These are phyloP conservation scores for Monosporascus sp. DNA, from an alignment of 2,329 filamentous ascomycete genomes.

Conservation along the genomic window DNA sequence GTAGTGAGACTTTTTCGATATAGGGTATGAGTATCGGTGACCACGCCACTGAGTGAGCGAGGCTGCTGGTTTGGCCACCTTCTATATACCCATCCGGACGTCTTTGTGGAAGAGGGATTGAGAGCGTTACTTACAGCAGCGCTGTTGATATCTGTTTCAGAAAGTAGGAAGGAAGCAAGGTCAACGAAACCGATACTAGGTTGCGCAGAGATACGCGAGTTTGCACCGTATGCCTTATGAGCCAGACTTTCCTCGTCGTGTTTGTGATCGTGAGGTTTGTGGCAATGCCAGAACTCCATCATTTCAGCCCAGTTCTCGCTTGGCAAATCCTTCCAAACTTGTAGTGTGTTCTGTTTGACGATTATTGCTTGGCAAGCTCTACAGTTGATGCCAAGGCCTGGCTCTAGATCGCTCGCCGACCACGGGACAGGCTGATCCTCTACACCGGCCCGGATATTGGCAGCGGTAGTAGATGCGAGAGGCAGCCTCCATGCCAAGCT, in stretches of 20 bases:
- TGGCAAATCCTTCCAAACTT: conserved; percentile 83
- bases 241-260: conserved; percentile 44
- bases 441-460: conserved; percentile 10
- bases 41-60: conserved; percentile 46
- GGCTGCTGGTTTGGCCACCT: conserved; percentile 51
- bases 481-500: conserved; percentile 52
- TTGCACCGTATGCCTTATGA: conserved; percentile 77
- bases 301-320: conserved; percentile 99
- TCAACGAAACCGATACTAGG: conserved; percentile 72
- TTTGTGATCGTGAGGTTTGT: conserved; percentile 69
- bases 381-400: conserved; percentile 35
- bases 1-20: conserved; percentile 35
- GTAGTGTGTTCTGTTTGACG: conserved; percentile 33
- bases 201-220: conserved; percentile 63
- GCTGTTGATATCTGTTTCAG: conserved; percentile 56
- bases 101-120: conserved; percentile 2
- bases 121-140: conserved; percentile 31
- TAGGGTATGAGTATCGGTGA: conserved; percentile 68
- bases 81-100: conserved; percentile 48
- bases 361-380: conserved; percentile 33
- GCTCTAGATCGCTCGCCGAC: conserved; percentile 45
- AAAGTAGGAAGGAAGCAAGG: conserved; percentile 68
- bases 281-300: conserved; percentile 99
- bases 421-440: conserved; percentile 45
- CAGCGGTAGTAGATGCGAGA: conserved; percentile 11